These are phyloP conservation scores for Botryosphaeria agaves DNA, from an alignment of 2,329 filamentous ascomycete species.

Conservation along the genomic window DNA sequence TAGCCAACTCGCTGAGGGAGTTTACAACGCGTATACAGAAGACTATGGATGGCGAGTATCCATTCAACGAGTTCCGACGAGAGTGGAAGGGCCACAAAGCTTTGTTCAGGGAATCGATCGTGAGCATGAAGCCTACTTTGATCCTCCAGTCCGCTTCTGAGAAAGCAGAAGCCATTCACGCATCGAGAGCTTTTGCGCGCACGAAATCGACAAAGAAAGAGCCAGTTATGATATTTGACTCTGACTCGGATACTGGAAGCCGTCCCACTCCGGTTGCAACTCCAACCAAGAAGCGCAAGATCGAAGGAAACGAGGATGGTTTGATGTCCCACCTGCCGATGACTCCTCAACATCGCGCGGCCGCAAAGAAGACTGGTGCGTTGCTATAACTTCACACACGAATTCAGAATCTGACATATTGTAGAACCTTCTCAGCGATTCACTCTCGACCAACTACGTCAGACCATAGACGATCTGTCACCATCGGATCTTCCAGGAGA, in stretches of 20 bases:
- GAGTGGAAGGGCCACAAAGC: slow-evolving; percentile 27
- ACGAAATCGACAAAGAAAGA: neutral
- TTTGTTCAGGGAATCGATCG: slow-evolving; percentile 30
- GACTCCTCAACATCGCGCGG: neutral
- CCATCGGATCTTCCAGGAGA: slow-evolving; percentile 15
- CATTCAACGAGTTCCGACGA: slow-evolving; percentile 22
- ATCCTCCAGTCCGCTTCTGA: slow-evolving; percentile 4
- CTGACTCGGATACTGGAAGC: neutral
- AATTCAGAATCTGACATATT: neutral
- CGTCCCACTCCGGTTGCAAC: slow-evolving; percentile 2
- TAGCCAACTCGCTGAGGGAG: slow-evolving; percentile 39
- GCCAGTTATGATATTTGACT: slow-evolving; percentile 10
- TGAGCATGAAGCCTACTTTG: slow-evolving; percentile 13
- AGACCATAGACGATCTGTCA: slow-evolving; percentile 10
- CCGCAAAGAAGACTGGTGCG: neutral
- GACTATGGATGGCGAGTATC: slow-evolving; percentile 33
- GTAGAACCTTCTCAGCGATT: slow-evolving; percentile 6
- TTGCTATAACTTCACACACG: neutral
- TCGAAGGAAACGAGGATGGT: slow-evolving; percentile 2
- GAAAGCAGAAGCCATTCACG: slow-evolving; percentile 3
- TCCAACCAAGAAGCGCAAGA: slow-evolving; percentile 16
- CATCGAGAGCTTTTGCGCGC: neutral
- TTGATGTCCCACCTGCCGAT: neutral
- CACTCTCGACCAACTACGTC: slow-evolving; percentile 13
- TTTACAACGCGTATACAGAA: slow-evolving; percentile 38